A percentile compares a stretch with the other conserved stretches of the same genome.
phyloP scores from a whole-genome alignment of 352 stramenopile species.

The Pythium sukuiense region DNA sequence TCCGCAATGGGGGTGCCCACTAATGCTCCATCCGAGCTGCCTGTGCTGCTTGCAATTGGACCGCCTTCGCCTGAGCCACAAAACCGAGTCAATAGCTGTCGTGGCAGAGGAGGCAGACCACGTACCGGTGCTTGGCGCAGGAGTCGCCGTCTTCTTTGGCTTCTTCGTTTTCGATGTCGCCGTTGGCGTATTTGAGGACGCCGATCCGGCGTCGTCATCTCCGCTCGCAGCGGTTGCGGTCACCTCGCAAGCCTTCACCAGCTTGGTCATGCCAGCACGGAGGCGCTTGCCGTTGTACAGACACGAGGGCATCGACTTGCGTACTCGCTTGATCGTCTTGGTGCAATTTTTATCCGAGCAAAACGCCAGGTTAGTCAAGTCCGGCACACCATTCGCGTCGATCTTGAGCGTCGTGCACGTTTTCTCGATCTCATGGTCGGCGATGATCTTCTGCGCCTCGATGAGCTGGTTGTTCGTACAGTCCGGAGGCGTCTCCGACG shows the following conservation, averaged over 20 bases:
- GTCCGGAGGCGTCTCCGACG: not conserved
- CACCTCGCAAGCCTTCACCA: not conserved
- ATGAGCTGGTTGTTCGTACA: conserved; percentile 13
- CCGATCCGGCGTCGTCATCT: not conserved
- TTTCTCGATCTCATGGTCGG: conserved; percentile 7
- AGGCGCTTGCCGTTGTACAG: not conserved
- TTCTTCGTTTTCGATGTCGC: not conserved
- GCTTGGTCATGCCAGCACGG: not conserved
- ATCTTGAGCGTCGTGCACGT: conserved; percentile 4
- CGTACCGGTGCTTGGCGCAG: not conserved
- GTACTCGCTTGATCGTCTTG: conserved; percentile 2
- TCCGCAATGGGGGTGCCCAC: not conserved
- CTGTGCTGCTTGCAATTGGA: not conserved
- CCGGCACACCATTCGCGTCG: not conserved
- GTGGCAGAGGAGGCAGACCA: no score
- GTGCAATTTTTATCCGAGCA: conserved; percentile 5
- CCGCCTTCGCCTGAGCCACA: no score
- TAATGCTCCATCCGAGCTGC: not conserved
- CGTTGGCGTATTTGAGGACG: not conserved
- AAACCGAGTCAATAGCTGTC: no score
- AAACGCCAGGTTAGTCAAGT: conserved; percentile 3
- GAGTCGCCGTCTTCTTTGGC: not conserved
- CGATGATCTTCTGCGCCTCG: conserved; percentile 6
- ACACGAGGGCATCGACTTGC: conserved; percentile 5
- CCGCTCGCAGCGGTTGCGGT: not conserved